These are phyloP conservation scores for Pythium dissotocum DNA, from an alignment of 352 stramenopile species.

Conservation along the genomic window DNA sequence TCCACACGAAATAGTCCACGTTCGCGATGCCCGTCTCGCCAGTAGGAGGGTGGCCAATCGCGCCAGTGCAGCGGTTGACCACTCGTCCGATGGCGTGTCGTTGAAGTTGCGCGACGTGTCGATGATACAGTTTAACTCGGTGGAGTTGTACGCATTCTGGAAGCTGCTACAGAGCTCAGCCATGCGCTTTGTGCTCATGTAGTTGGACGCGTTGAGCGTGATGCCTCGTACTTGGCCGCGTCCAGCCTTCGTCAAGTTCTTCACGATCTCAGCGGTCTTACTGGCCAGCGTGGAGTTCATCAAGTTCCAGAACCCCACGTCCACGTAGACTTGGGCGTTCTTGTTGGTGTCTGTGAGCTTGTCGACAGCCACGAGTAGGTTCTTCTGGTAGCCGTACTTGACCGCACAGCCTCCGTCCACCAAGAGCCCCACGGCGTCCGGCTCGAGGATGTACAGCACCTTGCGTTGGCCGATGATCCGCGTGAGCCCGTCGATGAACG, in stretches of 20 bases:
- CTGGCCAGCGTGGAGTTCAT: not conserved
- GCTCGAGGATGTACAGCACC: slow-evolving; percentile 71
- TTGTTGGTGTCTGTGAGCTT: slow-evolving; percentile 39
- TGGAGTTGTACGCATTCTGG: slow-evolving; percentile 29
- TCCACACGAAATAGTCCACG: slow-evolving; percentile 76
- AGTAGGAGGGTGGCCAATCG: slow-evolving; percentile 56
- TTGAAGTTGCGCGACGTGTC: slow-evolving; percentile 75
- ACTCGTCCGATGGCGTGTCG: slow-evolving; percentile 42
- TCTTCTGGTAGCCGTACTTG: slow-evolving; percentile 44
- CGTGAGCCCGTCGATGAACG: slow-evolving; percentile 45
- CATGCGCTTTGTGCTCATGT: slow-evolving; percentile 53
- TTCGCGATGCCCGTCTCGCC: slow-evolving; percentile 45
- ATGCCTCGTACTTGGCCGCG: slow-evolving; percentile 46
- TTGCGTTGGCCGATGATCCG: slow-evolving; percentile 49
- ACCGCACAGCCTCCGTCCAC: slow-evolving; percentile 46
- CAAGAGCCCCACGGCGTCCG: slow-evolving; percentile 57
- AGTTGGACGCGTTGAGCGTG: slow-evolving; percentile 78
- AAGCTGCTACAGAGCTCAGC: slow-evolving; percentile 54
- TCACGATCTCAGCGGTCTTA: slow-evolving; percentile 40
- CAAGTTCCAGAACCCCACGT: slow-evolving; percentile 65
- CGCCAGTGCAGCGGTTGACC: slow-evolving; percentile 67
- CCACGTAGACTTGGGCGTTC: slow-evolving; percentile 64
- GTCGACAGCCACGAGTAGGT: slow-evolving; percentile 42
- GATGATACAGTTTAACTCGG: slow-evolving; percentile 42
- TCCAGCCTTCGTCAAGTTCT: slow-evolving; percentile 36